Evolutionary conservation across 441 rosid genomes (phyloP).

Genomic region (Euphorbia corollata): DNA sequence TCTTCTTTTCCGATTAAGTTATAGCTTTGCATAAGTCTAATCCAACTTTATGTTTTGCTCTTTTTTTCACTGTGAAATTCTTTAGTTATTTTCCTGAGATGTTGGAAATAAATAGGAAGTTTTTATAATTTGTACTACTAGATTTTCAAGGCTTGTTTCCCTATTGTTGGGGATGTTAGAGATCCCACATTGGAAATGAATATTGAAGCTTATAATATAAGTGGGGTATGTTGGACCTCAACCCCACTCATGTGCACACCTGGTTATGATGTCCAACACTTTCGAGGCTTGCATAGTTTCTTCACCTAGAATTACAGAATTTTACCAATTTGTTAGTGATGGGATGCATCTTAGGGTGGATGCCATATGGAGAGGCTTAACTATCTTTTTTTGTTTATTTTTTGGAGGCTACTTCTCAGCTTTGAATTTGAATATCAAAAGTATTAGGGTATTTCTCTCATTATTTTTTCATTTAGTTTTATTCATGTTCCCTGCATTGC

Average conservation of each 20-base stretch:
- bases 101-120: not conserved
- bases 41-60: not conserved
- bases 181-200: too few species aligned
- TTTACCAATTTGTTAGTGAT: not conserved
- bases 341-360: not conserved
- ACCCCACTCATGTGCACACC: too few species aligned
- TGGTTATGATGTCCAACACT: too few species aligned
- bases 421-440: not conserved
- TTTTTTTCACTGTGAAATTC: not conserved
- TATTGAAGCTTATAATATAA: too few species aligned
- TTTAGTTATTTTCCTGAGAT: not conserved
- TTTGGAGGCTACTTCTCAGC: not conserved
- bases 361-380: not conserved
- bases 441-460: slow-evolving; percentile 5
- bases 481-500: slow-evolving; percentile 34
- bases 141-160: too few species aligned
- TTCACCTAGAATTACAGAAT: not conserved
- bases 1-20: not conserved
- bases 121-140: not conserved
- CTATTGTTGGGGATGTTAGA: too few species aligned
- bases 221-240: too few species aligned
- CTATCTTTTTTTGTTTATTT: not conserved
- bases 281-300: too few species aligned
- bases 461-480: slow-evolving; percentile 26
- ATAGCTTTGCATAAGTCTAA: not conserved